A percentile compares a stretch with the other conserved stretches of the same genome.
Evolutionary conservation across 768 basidiomycete species (phyloP).

Genomic region (Pulveroboletus frians): DNA sequence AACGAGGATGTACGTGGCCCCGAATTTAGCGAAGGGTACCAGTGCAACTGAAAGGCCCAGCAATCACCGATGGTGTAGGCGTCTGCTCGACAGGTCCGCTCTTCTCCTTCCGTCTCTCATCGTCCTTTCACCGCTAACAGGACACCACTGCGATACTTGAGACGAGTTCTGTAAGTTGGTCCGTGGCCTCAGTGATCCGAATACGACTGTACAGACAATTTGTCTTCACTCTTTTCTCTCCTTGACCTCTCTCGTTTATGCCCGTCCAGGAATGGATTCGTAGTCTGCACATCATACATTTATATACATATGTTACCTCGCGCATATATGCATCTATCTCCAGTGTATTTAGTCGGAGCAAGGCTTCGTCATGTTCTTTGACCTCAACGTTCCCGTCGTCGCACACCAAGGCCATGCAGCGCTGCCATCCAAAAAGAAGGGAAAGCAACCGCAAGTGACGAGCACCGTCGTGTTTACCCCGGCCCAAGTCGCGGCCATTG

Average conservation of each 20-base stretch:
- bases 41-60: not conserved
- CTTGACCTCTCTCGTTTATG: too few species aligned
- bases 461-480: slow-evolving; percentile 24
- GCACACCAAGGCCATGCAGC: slow-evolving; percentile 15
- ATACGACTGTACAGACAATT: too few species aligned
- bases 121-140: slow-evolving; percentile 5
- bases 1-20: not conserved
- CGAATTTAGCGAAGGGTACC: not conserved
- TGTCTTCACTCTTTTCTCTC: too few species aligned
- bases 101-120: not conserved
- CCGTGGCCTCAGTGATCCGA: too few species aligned
- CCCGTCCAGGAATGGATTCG: too few species aligned
- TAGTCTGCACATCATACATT: too few species aligned
- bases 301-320: too few species aligned
- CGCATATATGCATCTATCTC: too few species aligned
- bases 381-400: too few species aligned
- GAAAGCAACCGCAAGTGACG: slow-evolving; percentile 36
- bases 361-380: slow-evolving; percentile 43
- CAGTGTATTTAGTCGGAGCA: too few species aligned
- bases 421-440: too few species aligned
- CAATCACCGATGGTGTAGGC: slow-evolving; percentile 6
- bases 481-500: slow-evolving; percentile 49
- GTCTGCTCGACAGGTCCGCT: not conserved
- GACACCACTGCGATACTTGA: slow-evolving; percentile 10
- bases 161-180: slow-evolving; percentile 16